Base-by-base conservation (phyloP, 306 rosid species). In the Hylodesmum podocarpum region DNA sequence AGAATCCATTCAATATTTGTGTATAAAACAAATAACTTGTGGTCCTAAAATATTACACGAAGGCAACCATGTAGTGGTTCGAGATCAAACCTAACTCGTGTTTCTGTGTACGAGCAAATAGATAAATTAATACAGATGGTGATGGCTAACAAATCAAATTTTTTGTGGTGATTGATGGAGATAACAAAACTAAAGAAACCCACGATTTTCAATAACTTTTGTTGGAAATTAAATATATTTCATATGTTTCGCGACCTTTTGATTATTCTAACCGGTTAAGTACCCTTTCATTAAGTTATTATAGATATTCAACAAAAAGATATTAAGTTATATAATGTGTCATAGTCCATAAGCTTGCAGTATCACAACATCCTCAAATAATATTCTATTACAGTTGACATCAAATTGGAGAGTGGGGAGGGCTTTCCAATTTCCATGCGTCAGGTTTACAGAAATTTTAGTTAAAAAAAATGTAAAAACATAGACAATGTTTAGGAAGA, bases 351-450 rank as follows among this genome's bases (percentile, higher is more conserved):
- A 51, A 57, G 58, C 55, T 28, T 12, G 5, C 8, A 18, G 55
- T 54, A 49, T n/a, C 1, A 31, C 29, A 47, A 34, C 58, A 67
- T 18, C 10, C 25, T 44, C 5, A 46, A 58, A n/a, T 37, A 46
- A 76, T 29, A 70, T 15, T 24, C 50, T 27, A 36, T 11, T 47
- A 53, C 49, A 62, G 14, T 43, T 76, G 80, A 61, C 43, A 46
- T 5, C 24, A 57, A 41, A 55, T 29, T 70, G 47, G 47, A 41
- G n/a, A 76, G 43, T 36, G 31, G 70, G 28, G 31, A 64, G 28
- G 22, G 43, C 36, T 80, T 43, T 63, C 80, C 31, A 16, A 54
- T 49, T 28, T 43, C 49, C n/a, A 43, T 13, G 5, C 49, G 14
- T 12, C 18, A 4, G 16, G 16, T 43, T 43, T 43, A 5, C 16